Evolutionary conservation across 257 asterid genomes (phyloP).

Genomic region (Fraxinus excelsior): DNA sequence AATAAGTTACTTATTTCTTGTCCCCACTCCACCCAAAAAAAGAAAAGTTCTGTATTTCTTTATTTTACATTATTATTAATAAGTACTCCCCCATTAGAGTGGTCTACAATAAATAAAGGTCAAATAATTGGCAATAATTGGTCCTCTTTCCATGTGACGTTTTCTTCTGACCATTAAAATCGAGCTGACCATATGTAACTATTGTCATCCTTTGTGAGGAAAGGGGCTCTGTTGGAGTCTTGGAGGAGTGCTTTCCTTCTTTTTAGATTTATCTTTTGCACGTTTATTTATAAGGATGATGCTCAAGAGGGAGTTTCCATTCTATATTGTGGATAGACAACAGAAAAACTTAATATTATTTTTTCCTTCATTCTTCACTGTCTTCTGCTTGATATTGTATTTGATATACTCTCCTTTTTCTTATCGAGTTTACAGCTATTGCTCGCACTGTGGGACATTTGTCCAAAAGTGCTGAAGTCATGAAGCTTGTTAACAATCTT

Average conservation of each 20-base stretch:
- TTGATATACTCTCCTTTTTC: slow-evolving; percentile 2
- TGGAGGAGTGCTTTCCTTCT: not conserved
- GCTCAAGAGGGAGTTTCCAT: not conserved
- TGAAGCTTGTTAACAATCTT: slow-evolving; percentile 90
- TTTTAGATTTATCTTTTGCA: not conserved
- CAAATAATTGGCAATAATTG: not conserved
- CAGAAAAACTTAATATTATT: not conserved
- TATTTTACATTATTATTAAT: not conserved
- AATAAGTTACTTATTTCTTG: not conserved
- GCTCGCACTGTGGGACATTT: slow-evolving; percentile 95
- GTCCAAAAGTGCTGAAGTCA: slow-evolving; percentile 96
- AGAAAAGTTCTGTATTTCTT: not conserved
- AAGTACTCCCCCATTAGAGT: not conserved
- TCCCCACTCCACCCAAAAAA: not conserved
- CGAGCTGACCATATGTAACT: no score
- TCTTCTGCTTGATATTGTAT: not conserved
- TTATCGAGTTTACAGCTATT: slow-evolving; percentile 54
- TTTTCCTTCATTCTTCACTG: not conserved
- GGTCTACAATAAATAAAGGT: not conserved
- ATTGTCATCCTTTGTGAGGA: no score
- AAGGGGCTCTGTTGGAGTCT: not conserved
- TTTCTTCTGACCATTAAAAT: no score
- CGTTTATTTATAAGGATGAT: not conserved
- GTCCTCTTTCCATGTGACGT: no score
- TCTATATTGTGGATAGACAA: not conserved